Base-by-base conservation (phyloP, 192 early-diverging fungal genomes). In the Gigaspora rosea region DNA sequence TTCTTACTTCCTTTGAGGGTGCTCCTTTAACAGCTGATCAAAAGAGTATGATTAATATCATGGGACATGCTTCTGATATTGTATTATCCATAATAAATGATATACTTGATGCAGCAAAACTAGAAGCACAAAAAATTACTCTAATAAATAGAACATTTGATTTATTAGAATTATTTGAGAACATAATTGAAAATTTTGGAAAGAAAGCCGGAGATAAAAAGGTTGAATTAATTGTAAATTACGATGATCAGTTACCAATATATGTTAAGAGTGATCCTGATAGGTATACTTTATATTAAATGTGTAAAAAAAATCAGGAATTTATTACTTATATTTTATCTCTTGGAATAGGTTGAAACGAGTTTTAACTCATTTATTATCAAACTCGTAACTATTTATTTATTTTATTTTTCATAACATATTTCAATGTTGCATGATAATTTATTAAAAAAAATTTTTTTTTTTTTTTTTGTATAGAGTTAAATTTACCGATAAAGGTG, bases 21-120 rank as follows among this genome's bases (percentile, higher is more conserved):
- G 81, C 83, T 32, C 78, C 77, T 1, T 52, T 84, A 66, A 80
- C 80, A 9, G 73, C 75, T 22, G 83, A 84, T 54, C 83, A 84
- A 59, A 75, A 73, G 16, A 80, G 81, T 51, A 84, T 84, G 83
- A 72, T 84, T 63, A 75, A 84, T 63, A 81, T 84, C 46, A 84
- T 84, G 83, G 77, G 79, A 50, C 81, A 79, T 59, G 81, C 83
- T 6, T 81, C 80, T 51, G 80, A 84, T 56, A 78, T 84, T 3
- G 83, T 81, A 4, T 56, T 36, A 27, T 27, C 27, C 27, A 27
- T 27, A 27, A 27, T 27, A 27, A 27, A 27, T 27, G 27, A 27
- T 27, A 63, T 84, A 8, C 47, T 84, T 10, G 83, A 84, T 47
- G 81, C 83, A 20, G 83, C 80, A 48, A 84, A 63, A 78, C 81